Percentiles rank a stretch among this genome's conserved stretches.
These are phyloP conservation scores for Backusella parvicylindrica DNA, from an alignment of 192 early-diverging fungal species.

Conservation along the genomic window DNA sequence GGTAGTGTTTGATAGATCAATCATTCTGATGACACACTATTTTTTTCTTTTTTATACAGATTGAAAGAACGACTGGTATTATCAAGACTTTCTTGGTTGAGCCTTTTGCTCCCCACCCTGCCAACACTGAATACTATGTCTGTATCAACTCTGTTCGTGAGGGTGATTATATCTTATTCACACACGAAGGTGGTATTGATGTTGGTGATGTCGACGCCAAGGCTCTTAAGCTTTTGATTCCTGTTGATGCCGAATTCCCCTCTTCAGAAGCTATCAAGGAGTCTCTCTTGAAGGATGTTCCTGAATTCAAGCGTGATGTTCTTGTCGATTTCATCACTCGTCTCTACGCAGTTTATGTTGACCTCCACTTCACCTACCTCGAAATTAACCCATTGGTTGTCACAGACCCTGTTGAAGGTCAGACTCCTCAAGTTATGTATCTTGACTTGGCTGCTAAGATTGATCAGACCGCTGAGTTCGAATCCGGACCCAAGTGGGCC, in stretches of 20 bases:
- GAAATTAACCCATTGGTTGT: constrained; percentile 99
- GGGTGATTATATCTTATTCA: constrained; percentile 95
- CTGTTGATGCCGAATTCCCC: constrained; percentile 77
- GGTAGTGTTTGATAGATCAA: not conserved
- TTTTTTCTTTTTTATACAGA: constrained; percentile 37
- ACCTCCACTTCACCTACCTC: constrained; percentile 98
- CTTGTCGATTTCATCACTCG: constrained; percentile 90
- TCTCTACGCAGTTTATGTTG: constrained; percentile 93
- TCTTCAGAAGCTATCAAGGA: constrained; percentile 58
- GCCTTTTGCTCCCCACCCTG: constrained; percentile 89
- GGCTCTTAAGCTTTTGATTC: constrained; percentile 81
- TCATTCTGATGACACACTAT: constrained; percentile 4
- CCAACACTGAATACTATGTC: constrained; percentile 94
- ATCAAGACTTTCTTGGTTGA: constrained; percentile 96
- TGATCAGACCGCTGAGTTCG: constrained; percentile 98
- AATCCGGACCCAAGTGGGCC: constrained; percentile 95
- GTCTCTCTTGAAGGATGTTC: constrained; percentile 68
- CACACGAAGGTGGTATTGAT: constrained; percentile 98
- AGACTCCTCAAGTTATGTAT: constrained; percentile 75
- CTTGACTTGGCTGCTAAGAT: constrained; percentile 97
- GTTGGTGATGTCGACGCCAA: constrained; percentile 99
- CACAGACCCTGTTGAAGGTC: constrained; percentile 57
- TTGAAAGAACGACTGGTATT: constrained; percentile 79
- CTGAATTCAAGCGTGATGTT: constrained; percentile 63
- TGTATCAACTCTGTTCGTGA: constrained; percentile 95